Conservation (phyloP, 305 asterid species). For the Solanum chacoense region DNA sequence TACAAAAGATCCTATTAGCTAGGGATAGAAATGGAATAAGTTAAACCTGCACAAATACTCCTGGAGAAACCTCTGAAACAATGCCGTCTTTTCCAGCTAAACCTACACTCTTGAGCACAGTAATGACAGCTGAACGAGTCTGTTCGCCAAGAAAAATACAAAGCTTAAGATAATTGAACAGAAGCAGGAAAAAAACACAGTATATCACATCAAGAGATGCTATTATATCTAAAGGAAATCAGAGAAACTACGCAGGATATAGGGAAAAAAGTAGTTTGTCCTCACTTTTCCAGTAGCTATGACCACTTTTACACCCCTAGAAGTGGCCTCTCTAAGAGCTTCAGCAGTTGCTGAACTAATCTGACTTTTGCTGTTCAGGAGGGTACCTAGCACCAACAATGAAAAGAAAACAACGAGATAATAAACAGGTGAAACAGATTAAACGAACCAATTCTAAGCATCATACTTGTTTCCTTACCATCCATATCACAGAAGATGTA, state of each 20-base stretch:
- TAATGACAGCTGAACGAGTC: constrained; percentile 85
- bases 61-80: constrained; percentile 72
- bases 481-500: constrained; percentile 98
- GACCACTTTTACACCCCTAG: constrained; percentile 91
- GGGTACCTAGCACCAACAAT: constrained; percentile 54
- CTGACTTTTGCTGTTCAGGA: constrained; percentile 93
- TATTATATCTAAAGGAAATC: background rate
- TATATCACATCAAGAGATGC: constrained; percentile 3
- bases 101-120: constrained; percentile 54
- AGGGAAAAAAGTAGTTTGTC: background rate
- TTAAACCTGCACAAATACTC: constrained; percentile 84
- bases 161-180: constrained; percentile 2
- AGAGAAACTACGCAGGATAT: background rate
- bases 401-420: background rate
- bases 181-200: background rate
- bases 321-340: constrained; percentile 77
- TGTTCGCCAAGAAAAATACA: constrained; percentile 22
- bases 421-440: constrained; percentile 12
- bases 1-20: background rate
- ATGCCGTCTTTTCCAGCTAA: constrained; percentile 81
- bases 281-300: constrained; percentile 98
- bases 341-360: constrained; percentile 57
- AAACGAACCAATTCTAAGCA: background rate
- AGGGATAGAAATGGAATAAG: background rate
- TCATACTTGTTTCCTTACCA: constrained; percentile 40